Base-by-base conservation (phyloP, 768 basidiomycete species). In the Cystofilobasidium macerans region DNA sequence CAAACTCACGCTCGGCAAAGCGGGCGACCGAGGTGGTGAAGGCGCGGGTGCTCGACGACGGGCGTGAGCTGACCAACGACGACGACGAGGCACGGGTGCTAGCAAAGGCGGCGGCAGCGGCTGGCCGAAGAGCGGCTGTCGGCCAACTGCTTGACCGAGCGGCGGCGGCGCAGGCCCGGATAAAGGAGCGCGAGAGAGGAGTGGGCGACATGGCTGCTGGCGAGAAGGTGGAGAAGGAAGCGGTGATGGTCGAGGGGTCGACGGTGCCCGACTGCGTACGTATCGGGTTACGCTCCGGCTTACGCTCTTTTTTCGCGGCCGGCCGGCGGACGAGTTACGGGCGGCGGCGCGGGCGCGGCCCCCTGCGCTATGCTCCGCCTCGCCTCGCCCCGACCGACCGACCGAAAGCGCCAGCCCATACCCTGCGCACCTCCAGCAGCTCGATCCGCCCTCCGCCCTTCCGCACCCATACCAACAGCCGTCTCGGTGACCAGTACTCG, bases 91-190 rank as follows among this genome's bases (percentile, higher is more conserved):
- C 48, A n/a, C n/a, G n/a, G 48, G 28, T 12, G 26, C 9, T 9
- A 32, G 47, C 60, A 9, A 28, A 45, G 40, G 40, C 24, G 38
- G 33, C 16, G 43, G 43, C 45, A 51, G 51, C 3, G 35, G 62
- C 24, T 36, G 53, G 14, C 24, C 36, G 35, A 14, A 54, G 2
- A n/a, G 30, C 20, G 61, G 53, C 48, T 30, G 47, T 18, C n/a
- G n/a, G n/a, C n/a, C n/a, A n/a, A 24, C 61, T 45, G 51, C 47
- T 35, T 36, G 51, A 54, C 12, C 48, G 16, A 43, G 59, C 36
- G 13, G 58, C 40, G 18, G 45, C 24, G 16, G 60, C 36, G 13
- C 40, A 64, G 38, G 54, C 20, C 0, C 32, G 57, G 33, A 47
- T 1, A 33, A 56, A 38, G 22, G 54, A 47, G 24, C 57, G 57